A percentile compares a stretch with the other conserved stretches of the same genome.
Evolutionary conservation across 305 asterid genomes (phyloP).

Genomic region (Rubia occidens): DNA sequence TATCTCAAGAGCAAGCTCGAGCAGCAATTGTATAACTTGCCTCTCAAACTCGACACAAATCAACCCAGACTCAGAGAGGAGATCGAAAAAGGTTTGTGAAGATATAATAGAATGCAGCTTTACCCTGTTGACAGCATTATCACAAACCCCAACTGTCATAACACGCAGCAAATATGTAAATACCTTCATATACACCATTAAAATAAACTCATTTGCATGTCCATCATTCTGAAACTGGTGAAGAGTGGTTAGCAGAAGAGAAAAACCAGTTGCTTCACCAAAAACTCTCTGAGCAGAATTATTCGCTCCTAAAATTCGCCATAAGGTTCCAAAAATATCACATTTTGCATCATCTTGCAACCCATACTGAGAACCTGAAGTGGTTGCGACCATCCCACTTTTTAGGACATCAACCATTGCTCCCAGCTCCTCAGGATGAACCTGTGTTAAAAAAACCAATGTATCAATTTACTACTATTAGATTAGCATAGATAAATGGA

Average conservation of each 20-base stretch:
- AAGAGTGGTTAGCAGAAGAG: constrained; percentile 83
- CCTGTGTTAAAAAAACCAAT: constrained; percentile 39
- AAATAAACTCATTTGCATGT: constrained; percentile 33
- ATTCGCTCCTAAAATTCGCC: constrained; percentile 83
- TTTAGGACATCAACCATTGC: constrained; percentile 76
- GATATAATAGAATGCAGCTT: constrained; percentile 60
- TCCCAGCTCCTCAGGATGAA: constrained; percentile 86
- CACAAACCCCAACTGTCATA: constrained; percentile 77
- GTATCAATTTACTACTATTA: constrained; percentile 7
- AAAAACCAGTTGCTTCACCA: constrained; percentile 98
- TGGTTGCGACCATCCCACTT: constrained; percentile 21
- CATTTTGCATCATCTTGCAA: constrained; percentile 80
- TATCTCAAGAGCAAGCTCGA: constrained; percentile 89
- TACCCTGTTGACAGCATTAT: constrained; percentile 67
- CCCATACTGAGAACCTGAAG: constrained; percentile 61
- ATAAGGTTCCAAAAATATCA: constrained; percentile 83
- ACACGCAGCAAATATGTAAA: constrained; percentile 79
- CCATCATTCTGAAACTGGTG: constrained; percentile 75
- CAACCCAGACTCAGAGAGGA: constrained; percentile 78
- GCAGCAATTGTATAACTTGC: constrained; percentile 75
- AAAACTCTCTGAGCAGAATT: constrained; percentile 87
- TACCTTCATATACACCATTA: constrained; percentile 41
- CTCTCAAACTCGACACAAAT: constrained; percentile 87
- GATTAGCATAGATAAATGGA: not conserved
- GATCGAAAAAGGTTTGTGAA: constrained; percentile 83